Base-by-base conservation (phyloP, 805 yeast genomes). In the Pichia insulana region DNA sequence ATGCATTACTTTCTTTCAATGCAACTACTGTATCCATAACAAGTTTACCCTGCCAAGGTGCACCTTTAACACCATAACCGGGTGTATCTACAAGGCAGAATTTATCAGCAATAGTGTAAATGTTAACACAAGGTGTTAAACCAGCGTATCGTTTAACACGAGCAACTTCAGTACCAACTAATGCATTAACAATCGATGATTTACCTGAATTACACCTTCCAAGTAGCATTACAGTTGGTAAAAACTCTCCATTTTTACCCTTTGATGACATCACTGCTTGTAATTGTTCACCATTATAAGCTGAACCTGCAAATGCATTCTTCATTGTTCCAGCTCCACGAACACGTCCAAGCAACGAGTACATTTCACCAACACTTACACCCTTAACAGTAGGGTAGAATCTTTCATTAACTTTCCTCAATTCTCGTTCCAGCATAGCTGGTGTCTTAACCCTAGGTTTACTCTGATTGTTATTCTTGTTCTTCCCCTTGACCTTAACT, bases 1-100 rank as follows among this genome's bases (percentile, higher is more conserved):
- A 63, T 27, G 69, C 73, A 42, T 65, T 59, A 38, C 92, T 64
- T 18, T 70, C 64, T 22, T 63, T 61, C 7, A 89, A 58, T 54
- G 86, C 88, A 30, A 8, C 25, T 6, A 22, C 25, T 6, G 25
- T 8, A 5, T 77, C 74, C 52, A 77, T 54, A 1, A 83, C 82
- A 25, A 79, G 69, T 33, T 73, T 63, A 2, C 96, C 97, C 56
- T 89, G 96, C 50, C 67, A 62, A 8, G 53, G 55, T 13, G 70
- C 71, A 15, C 94, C 88, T 47, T 71, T 76, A 32, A 63, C 70
- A 2, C 97, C 97, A 58, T 89, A 89, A 0, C 97, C 97, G 1
- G 97, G 97, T 19, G 87, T 73, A 56, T 89, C 97, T 2, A 87
- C 74, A 3, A 89, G 53, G 46, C 86, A 66, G 35, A 89, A 65